phyloP scores from a whole-genome alignment of 306 rosid genomes.

The Medicago arabica region DNA sequence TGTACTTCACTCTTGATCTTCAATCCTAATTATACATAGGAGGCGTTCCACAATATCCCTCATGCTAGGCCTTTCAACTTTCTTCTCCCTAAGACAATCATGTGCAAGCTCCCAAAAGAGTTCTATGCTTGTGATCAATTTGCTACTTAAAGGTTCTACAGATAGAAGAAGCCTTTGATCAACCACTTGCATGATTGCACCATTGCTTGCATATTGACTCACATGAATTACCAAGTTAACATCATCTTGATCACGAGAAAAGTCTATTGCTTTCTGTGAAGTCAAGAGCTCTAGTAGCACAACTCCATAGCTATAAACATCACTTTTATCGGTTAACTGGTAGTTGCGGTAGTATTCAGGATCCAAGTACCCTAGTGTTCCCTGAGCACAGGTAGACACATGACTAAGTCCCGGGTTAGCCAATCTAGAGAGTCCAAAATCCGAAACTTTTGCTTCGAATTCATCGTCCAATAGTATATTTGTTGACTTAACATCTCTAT shows the following conservation, averaged over 20 bases:
- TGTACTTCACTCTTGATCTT: slow-evolving; percentile 47
- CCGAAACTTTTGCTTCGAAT: slow-evolving; percentile 80
- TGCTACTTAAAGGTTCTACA: slow-evolving; percentile 41
- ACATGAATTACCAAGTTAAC: slow-evolving; percentile 77
- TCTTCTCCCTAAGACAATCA: slow-evolving; percentile 79
- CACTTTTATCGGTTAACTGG: slow-evolving; percentile 92
- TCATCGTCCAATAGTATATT: slow-evolving; percentile 78
- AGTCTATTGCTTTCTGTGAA: slow-evolving; percentile 85
- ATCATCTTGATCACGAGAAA: slow-evolving; percentile 72
- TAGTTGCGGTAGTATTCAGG: slow-evolving; percentile 92
- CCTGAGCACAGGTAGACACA: slow-evolving; percentile 97
- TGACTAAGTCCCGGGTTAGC: slow-evolving; percentile 91
- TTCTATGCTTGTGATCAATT: slow-evolving; percentile 55
- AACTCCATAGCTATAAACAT: slow-evolving; percentile 92
- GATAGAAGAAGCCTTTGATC: slow-evolving; percentile 62
- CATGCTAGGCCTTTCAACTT: slow-evolving; percentile 88
- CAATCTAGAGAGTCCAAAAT: slow-evolving; percentile 92
- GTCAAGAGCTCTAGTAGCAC: slow-evolving; percentile 88
- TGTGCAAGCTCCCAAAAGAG: slow-evolving; percentile 79
- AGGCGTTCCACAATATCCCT: slow-evolving; percentile 74
- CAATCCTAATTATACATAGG: slow-evolving; percentile 56
- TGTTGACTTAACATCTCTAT: slow-evolving; percentile 96
- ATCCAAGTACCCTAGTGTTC: slow-evolving; percentile 92
- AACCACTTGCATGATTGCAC: slow-evolving; percentile 58
- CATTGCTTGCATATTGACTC: slow-evolving; percentile 59